Evolutionary conservation across 1,284 basidiomycete genomes (phyloP), one percentile per base, ranked within the genome.

Genomic region (Ganoderma lucidum): DNA sequence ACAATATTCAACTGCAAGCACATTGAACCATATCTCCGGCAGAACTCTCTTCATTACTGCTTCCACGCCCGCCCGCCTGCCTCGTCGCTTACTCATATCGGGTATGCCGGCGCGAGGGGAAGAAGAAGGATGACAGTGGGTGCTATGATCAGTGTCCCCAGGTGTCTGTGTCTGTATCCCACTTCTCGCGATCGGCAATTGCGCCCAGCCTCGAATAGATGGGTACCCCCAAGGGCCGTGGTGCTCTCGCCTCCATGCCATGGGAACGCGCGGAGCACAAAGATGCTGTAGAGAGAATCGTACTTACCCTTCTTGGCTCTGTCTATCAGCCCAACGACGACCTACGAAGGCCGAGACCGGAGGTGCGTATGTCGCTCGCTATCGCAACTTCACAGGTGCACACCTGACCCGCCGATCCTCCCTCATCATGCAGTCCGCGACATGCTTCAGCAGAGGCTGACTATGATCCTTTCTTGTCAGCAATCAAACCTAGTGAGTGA

Each of bases 401-500:
- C 55, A 35, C 32, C 17, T 35, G 28, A 35, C 30, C 17, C 12
- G 35, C 3, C 12, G n/a, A 32, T 35, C n/a, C 6, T 59, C 32
- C 17, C 56, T 39, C 35, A 12, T 23, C 30, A 12, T 56, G 35
- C 32, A 8, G 35, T 35, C 6, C 3, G 56, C 56, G 35, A 59
- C 35, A 3, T 59, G 55, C 35, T 35, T 35, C 35, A 59, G 32
- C 19, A 32, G 15, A 12, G 17, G 56, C 5, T 59, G 35, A 39
- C 56, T n/a, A 35, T n/a, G 35, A 3, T n/a, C 56, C 3, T 19
- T 37, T 59, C 55, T 59, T 35, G 35, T 59, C 56, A 23, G 19
- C 56, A 2, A 59, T 39, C 56, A 59, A 37, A 59, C 32, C n/a
- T 32, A 59, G 56, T 59, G 56, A 59, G 56, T 23, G 35, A 59